Percentiles rank a stretch among this genome's conserved stretches.
phyloP scores from a whole-genome alignment of 2,329 filamentous ascomycete species.

The Trichoderma endophyticum region DNA sequence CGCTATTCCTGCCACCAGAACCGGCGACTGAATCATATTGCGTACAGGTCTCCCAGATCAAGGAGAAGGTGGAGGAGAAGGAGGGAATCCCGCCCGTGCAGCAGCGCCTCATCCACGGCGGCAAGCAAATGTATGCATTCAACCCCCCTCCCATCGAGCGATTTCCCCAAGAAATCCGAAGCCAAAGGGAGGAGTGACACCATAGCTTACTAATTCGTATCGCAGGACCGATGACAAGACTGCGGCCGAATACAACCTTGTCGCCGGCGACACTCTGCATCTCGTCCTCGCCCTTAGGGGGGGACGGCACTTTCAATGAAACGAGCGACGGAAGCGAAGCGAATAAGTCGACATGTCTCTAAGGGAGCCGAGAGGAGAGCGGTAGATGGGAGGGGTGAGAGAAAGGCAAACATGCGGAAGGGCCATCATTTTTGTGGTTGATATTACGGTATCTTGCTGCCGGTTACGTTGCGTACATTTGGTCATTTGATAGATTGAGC shows the following conservation, averaged over 20 bases:
- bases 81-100: conserved; percentile 97
- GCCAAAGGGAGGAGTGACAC: neutral
- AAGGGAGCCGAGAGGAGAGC: neutral
- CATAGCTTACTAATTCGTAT: neutral
- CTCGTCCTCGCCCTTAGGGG: conserved; percentile 91
- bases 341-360: conserved; percentile 11
- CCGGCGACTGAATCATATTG: neutral
- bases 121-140: conserved; percentile 83
- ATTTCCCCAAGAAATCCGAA: neutral
- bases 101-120: conserved; percentile 91
- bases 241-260: conserved; percentile 82
- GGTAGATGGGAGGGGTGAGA: neutral
- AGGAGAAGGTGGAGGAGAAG: conserved; percentile 98
- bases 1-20: neutral
- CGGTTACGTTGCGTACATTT: conserved; percentile 3
- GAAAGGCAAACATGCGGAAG: neutral
- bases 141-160: neutral
- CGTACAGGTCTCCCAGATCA: conserved; percentile 82
- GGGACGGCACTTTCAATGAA: conserved; percentile 44
- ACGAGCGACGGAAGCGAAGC: conserved; percentile 11
- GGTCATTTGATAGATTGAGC: conserved; percentile 14
- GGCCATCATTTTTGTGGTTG: neutral
- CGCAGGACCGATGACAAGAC: conserved; percentile 91
- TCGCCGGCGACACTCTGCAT: conserved; percentile 90
- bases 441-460: neutral